Conservation (phyloP, 495 filamentous ascomycete genomes). For the Penicillium roqueforti region DNA sequence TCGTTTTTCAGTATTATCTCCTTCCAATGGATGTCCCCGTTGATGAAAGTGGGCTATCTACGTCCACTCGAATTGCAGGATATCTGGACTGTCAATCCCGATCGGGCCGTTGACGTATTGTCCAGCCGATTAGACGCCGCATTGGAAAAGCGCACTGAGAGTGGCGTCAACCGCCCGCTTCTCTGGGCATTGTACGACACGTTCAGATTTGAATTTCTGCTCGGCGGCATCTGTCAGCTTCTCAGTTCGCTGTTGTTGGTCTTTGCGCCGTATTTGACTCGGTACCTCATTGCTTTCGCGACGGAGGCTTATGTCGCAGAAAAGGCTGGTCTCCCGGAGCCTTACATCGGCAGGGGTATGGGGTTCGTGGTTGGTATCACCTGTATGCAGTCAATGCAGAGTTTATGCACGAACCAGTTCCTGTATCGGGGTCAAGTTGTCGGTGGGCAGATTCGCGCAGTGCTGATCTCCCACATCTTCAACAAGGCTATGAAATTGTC, state of each 20-base stretch:
- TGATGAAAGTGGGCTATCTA: conserved; percentile 69
- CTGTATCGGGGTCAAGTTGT: conserved; percentile 78
- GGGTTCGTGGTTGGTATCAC: conserved; percentile 74
- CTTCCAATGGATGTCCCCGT: conserved; percentile 61
- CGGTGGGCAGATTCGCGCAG: conserved; percentile 70
- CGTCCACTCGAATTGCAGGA: conserved; percentile 79
- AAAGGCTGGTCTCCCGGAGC: conserved; percentile 41
- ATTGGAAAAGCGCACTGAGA: conserved; percentile 60
- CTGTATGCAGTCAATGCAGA: conserved; percentile 69
- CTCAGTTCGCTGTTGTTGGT: conserved; percentile 65
- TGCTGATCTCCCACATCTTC: conserved; percentile 70
- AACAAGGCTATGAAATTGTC: conserved; percentile 81
- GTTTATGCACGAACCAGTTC: conserved; percentile 72
- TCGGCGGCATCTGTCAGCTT: conserved; percentile 76
- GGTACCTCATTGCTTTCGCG: conserved; percentile 78
- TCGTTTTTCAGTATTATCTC: conserved; percentile 49
- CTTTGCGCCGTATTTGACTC: conserved; percentile 66
- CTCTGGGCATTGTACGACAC: conserved; percentile 81
- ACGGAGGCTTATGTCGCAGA: conserved; percentile 66
- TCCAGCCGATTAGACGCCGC: conserved; percentile 59
- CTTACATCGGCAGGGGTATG: conserved; percentile 61
- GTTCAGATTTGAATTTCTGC: conserved; percentile 78
- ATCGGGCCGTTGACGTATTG: conserved; percentile 64
- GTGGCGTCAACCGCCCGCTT: conserved; percentile 70
- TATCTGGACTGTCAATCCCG: conserved; percentile 81